Base-by-base conservation (phyloP, 441 rosid species). In the Jatropha podagrica region DNA sequence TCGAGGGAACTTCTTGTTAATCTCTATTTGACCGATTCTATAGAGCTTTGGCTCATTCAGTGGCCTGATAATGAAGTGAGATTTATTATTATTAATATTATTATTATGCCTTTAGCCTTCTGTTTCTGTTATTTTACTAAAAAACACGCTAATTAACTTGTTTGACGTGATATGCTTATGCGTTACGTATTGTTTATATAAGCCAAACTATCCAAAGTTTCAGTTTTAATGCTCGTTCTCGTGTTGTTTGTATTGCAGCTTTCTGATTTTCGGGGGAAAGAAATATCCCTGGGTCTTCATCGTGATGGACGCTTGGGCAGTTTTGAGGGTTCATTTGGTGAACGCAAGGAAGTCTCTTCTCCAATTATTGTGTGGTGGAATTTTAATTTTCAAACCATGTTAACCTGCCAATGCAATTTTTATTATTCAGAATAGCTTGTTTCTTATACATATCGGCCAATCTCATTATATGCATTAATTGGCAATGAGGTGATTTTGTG, bases 21-120 rank as follows among this genome's bases (percentile, higher is more conserved):
- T 77, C 64, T 85, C 68, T 73, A 69, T 7, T 18, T 73, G 70
- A 73, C 74, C 0, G 88, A 76, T 14, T 81, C 92, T 12, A 77
- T 87, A 1, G 97, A 94, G 87, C 88, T 92, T 69, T 91, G 94
- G 94, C 91, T 94, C 77, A 81, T 94, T 58, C 96, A 92, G 46
- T 91, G 89, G 89, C 96, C 96, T 73, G 40, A 72, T 61, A 81
- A 83, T 67, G 87, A 83, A 64, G 98, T 91, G 23, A 23, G 23
- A 23, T 23, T 23, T 23, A 23, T 23, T 23, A 23, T 23, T 23
- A 23, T 23, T 23, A 23, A 0, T 23, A 23, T 23, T 23, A 23
- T 23, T 23, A 23, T 23, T 23, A 23, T 42, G 46, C 46, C 46
- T 42, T 42, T 5, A 42, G 46, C 0, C 46, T 1, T 42, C 46